Conservation (phyloP, 768 basidiomycete species). For the Cyclocybe aegerita region DNA sequence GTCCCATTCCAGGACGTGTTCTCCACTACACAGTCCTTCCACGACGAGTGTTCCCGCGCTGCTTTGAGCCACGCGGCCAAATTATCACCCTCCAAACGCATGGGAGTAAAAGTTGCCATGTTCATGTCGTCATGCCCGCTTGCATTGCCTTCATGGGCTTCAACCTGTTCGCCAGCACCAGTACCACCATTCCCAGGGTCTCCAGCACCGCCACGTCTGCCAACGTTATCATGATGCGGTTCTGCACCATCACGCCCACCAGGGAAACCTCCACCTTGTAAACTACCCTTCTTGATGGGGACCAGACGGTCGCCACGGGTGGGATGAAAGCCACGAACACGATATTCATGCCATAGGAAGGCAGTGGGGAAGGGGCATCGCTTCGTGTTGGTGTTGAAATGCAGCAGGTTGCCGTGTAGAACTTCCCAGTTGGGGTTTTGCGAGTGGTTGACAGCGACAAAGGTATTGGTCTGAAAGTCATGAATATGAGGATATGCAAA, state of each 20-base stretch:
- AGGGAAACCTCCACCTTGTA: not conserved
- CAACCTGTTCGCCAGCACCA: not conserved
- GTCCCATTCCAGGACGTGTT: too few relatives aligned
- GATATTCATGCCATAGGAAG: constrained; percentile 7
- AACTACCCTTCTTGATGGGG: not conserved
- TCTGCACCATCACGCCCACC: not conserved
- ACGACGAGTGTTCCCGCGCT: too few relatives aligned
- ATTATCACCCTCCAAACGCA: too few relatives aligned
- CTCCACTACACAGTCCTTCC: too few relatives aligned
- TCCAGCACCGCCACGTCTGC: not conserved
- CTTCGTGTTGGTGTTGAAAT: not conserved
- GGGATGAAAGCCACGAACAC: constrained; percentile 3
- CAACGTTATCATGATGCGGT: not conserved
- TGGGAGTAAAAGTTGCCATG: too few relatives aligned
- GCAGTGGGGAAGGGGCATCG: constrained; percentile 1
- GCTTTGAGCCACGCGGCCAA: too few relatives aligned
- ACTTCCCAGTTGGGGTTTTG: not conserved
- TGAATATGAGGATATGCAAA: not conserved
- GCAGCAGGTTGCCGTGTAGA: constrained; percentile 3
- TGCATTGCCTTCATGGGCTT: not conserved
- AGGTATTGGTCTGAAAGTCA: constrained; percentile 2
- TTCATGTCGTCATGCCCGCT: too few relatives aligned
- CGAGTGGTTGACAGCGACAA: constrained; percentile 6
- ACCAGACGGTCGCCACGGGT: constrained; percentile 1
- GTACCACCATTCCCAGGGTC: not conserved